A percentile compares a stretch with the other conserved stretches of the same genome.
Evolutionary conservation across 805 yeast species (phyloP).

Genomic region (Lipomyces chichibuensis): DNA sequence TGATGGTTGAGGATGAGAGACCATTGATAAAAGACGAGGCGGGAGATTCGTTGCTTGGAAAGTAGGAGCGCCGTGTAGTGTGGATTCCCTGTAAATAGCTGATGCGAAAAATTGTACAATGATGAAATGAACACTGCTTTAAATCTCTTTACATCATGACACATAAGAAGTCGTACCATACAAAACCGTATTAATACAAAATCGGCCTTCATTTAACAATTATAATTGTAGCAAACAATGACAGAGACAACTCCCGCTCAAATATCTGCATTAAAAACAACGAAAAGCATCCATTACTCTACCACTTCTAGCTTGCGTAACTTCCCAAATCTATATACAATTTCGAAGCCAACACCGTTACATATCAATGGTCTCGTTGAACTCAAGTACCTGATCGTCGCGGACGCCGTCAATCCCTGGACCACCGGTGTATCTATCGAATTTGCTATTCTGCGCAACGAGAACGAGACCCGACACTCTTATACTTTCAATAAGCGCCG

Average conservation of each 20-base stretch:
- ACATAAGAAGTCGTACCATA: neutral
- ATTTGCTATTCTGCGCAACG: slow-evolving; percentile 42
- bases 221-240: neutral
- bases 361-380: slow-evolving; percentile 63
- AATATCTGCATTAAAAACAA: neutral
- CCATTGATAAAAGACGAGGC: slow-evolving; percentile 9
- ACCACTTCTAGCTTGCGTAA: neutral
- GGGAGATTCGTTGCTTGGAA: slow-evolving; percentile 7
- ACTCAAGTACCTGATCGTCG: slow-evolving; percentile 63
- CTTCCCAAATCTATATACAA: neutral
- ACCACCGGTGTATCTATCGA: slow-evolving; percentile 23
- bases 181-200: neutral
- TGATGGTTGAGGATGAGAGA: slow-evolving; percentile 50
- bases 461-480: slow-evolving; percentile 79
- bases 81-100: neutral
- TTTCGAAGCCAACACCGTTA: slow-evolving; percentile 30
- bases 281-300: neutral
- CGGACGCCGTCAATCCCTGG: slow-evolving; percentile 66
- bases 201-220: neutral
- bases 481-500: slow-evolving; percentile 72
- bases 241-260: neutral
- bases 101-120: neutral
- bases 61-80: neutral
- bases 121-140: neutral
- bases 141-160: neutral